A percentile compares a stretch with the other conserved stretches of the same genome.
These are phyloP conservation scores for Tulasnella sp. DNA, from an alignment of 768 basidiomycete species.

Conservation along the genomic window DNA sequence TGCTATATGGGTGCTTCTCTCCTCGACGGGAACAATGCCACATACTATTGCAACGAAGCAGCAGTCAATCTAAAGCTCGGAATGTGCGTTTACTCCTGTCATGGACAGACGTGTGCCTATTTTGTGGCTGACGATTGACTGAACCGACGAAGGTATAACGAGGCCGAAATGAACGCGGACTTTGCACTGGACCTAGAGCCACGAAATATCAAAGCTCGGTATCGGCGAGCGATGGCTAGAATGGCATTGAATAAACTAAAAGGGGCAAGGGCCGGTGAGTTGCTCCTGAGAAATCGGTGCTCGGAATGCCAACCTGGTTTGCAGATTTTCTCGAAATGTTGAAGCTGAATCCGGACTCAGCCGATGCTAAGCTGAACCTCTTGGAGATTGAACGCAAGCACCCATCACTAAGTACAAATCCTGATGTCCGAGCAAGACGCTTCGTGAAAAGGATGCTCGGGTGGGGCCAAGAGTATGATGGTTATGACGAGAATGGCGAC, in stretches of 20 bases:
- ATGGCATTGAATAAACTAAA: background rate
- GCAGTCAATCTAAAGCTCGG: conserved; percentile 2
- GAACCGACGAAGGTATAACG: background rate
- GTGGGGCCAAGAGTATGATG: background rate
- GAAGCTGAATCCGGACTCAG: conserved; percentile 6
- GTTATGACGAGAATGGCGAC: background rate
- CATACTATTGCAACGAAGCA: conserved; percentile 11
- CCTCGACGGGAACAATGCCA: background rate
- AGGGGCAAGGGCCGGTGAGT: conserved; percentile 17
- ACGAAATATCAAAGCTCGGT: conserved; percentile 19
- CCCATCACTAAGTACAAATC: background rate
- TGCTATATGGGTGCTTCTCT: conserved; percentile 13
- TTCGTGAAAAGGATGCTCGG: background rate
- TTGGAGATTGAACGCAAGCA: background rate
- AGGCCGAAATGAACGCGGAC: conserved; percentile 6
- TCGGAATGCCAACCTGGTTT: background rate
- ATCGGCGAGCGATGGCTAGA: conserved; percentile 14
- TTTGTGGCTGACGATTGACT: background rate
- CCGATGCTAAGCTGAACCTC: background rate
- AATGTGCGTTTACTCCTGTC: background rate
- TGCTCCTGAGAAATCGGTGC: background rate
- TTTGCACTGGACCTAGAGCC: conserved; percentile 5
- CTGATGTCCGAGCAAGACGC: background rate
- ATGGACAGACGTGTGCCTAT: background rate
- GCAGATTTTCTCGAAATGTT: conserved; percentile 15